These are phyloP conservation scores for Pochonia chlamydosporia DNA, from an alignment of 2,329 filamentous ascomycete species.

Conservation along the genomic window DNA sequence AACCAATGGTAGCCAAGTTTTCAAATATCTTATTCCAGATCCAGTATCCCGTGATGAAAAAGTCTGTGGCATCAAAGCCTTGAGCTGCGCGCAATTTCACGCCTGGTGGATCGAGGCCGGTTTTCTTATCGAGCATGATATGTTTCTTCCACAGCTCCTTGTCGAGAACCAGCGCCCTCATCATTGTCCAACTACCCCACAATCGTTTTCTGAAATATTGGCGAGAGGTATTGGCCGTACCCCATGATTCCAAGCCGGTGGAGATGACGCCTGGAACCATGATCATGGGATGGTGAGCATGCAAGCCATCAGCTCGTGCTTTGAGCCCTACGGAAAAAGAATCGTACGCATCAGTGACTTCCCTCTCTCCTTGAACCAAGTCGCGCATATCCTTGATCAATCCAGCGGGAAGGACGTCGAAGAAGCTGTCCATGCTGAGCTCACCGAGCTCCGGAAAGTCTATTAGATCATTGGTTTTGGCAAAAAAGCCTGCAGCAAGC, in stretches of 20 bases:
- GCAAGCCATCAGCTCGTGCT: conserved; percentile 72
- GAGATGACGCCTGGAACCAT: conserved; percentile 99
- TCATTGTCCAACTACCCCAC: conserved; percentile 99
- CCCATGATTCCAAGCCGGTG: conserved; percentile 94
- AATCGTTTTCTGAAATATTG: conserved; percentile 91
- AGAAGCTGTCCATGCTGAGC: conserved; percentile 74
- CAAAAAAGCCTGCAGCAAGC: conserved; percentile 83
- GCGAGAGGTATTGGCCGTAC: conserved; percentile 75
- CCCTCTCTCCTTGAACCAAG: conserved; percentile 79
- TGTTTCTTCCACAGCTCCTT: conserved; percentile 94
- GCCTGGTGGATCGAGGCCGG: conserved; percentile 82
- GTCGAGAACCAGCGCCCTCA: conserved; percentile 87
- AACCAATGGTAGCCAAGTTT: conserved; percentile 91
- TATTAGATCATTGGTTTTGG: conserved; percentile 82
- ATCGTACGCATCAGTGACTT: conserved; percentile 79
- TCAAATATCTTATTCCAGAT: conserved; percentile 99
- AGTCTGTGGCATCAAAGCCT: conserved; percentile 96
- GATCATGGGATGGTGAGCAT: conserved; percentile 80
- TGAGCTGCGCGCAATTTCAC: conserved; percentile 91
- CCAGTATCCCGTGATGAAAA: conserved; percentile 90
- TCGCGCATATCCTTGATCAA: conserved; percentile 82
- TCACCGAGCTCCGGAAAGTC: conserved; percentile 67
- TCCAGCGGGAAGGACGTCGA: conserved; percentile 83
- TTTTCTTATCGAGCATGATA: conserved; percentile 91
- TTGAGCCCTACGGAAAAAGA: conserved; percentile 87